phyloP scores from a whole-genome alignment of 768 basidiomycete genomes.

The Peribolospora baueri region DNA sequence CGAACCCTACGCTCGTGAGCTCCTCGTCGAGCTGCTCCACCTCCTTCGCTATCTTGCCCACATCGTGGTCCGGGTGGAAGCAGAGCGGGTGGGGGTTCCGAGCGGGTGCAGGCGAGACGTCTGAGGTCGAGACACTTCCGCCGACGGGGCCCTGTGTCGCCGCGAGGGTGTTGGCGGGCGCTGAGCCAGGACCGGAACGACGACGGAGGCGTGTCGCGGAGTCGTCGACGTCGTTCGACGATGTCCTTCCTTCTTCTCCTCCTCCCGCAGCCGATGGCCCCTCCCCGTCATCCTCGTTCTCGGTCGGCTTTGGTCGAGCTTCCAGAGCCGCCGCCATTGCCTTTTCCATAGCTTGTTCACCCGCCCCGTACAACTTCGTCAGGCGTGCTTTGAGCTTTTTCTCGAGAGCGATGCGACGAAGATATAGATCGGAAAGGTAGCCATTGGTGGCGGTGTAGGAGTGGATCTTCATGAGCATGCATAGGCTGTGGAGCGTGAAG shows the following conservation, averaged over 20 bases:
- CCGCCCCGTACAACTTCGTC: neutral
- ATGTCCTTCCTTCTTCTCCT: neutral
- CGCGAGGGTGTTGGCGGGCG: conserved; percentile 18
- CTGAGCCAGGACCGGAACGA: conserved; percentile 4
- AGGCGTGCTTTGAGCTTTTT: too few species aligned
- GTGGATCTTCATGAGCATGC: conserved; percentile 40
- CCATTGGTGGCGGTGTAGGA: conserved; percentile 80
- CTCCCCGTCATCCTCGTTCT: too few species aligned
- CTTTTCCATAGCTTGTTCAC: neutral
- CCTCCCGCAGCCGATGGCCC: too few species aligned
- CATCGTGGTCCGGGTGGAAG: conserved; percentile 39
- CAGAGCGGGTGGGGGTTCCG: conserved; percentile 23
- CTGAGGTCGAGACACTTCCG: too few species aligned
- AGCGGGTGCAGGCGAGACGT: neutral
- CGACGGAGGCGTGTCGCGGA: conserved; percentile 6
- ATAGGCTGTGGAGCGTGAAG: conserved; percentile 61
- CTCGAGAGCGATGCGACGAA: conserved; percentile 2
- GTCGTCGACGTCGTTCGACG: conserved; percentile 5
- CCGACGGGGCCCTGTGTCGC: conserved; percentile 9
- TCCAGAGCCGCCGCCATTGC: too few species aligned
- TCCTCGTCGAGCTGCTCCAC: conserved; percentile 54
- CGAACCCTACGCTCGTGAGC: conserved; percentile 39
- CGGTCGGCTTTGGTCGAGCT: too few species aligned
- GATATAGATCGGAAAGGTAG: conserved; percentile 33
- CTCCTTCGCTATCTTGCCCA: conserved; percentile 47